Evolutionary conservation across 306 rosid species (phyloP), one percentile per base, ranked within the genome.

Genomic region (Vigna radiata): DNA sequence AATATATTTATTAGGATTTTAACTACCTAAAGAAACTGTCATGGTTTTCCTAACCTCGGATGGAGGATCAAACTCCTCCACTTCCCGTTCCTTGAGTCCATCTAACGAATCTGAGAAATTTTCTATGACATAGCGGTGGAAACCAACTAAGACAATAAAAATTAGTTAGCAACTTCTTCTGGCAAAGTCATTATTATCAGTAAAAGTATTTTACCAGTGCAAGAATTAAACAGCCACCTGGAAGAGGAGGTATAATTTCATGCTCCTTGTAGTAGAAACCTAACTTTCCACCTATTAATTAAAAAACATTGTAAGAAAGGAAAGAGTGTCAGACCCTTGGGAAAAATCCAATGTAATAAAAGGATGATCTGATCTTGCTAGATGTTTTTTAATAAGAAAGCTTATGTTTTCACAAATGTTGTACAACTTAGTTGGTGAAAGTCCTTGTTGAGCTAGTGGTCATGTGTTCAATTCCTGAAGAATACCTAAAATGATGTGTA

Each of bases 261-360:
- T 90, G 96, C 68, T 95, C 99, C 89, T 92, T 95, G 88, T 89
- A 95, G 88, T 90, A 95, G 89, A 92, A 95, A 55, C 99, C 99
- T 37, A 95, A 46, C 86, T 88, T 92, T 58, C 99, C 97, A 84
- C 86, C 98, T 95, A 41, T 58, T 39, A 25, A 81, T 11, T 77
- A 82, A 61, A 58, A 76, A n/a, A 68, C 15, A 41, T 54, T 59
- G 69, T 84, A 62, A 69, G 81, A 85, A 83, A 11, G 21, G 58
- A 29, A 3, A 80, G 31, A 75, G 27, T 31, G 56, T 25, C 2
- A 25, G 27, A 25, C 27, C 27, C 27, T 21, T 21, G 27, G 4
- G 27, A 25, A 25, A 25, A 25, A 2, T 25, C 27, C 27, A 25
- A 25, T 25, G 27, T 25, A 25, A 25, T 25, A 25, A 25, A 25